Percentiles rank a stretch among this genome's conserved stretches.
Conservation (phyloP, 495 filamentous ascomycete genomes). For the Delitschia confertaspora region DNA sequence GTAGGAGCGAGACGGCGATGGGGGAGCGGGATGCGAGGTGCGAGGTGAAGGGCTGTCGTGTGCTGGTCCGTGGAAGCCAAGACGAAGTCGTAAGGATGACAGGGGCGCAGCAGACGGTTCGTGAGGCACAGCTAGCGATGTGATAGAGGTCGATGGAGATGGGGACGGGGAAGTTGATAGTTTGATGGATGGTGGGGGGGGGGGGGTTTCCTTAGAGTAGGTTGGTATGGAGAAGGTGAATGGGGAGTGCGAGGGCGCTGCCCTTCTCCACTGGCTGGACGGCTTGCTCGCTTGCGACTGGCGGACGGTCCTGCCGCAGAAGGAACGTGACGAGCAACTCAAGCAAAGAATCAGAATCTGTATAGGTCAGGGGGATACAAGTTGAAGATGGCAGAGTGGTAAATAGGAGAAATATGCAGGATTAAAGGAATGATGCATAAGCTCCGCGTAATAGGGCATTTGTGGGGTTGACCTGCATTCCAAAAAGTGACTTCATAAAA, state of each 20-base stretch:
- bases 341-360: too few species aligned
- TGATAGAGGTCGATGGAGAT: slow-evolving; percentile 2
- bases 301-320: neutral
- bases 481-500: neutral
- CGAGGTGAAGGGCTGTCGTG: slow-evolving; percentile 20
- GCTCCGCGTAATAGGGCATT: too few species aligned
- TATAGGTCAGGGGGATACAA: too few species aligned
- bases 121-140: slow-evolving; percentile 1
- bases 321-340: slow-evolving; percentile 3
- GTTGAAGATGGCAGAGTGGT: too few species aligned
- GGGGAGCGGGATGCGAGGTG: slow-evolving; percentile 7
- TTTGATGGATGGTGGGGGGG: neutral
- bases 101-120: slow-evolving; percentile 8
- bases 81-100: slow-evolving; percentile 12
- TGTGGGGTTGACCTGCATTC: too few species aligned
- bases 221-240: neutral
- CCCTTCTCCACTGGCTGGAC: slow-evolving; percentile 1
- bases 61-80: slow-evolving; percentile 15
- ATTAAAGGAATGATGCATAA: too few species aligned
- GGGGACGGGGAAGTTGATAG: neutral
- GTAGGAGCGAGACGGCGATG: neutral
- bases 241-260: slow-evolving; percentile 5
- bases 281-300: slow-evolving; percentile 1
- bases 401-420: too few species aligned
- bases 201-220: neutral